Conservation (phyloP, 2,329 filamentous ascomycete species). For the Teratosphaeria viscida region DNA sequence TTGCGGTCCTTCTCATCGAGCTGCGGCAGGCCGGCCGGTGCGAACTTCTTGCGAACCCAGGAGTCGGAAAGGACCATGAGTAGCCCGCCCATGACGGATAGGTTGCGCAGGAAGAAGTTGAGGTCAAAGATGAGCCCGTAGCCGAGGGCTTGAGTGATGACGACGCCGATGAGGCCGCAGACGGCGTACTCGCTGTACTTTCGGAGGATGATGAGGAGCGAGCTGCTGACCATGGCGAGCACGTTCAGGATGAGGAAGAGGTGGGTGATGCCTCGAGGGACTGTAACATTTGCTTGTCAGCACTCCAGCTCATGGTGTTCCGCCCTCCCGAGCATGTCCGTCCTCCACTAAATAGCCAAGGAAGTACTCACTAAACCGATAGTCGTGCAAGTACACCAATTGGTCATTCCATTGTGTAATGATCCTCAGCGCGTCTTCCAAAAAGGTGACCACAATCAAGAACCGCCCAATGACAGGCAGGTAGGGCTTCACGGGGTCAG, state of each 20-base stretch:
- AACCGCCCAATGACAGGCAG: constrained; percentile 93
- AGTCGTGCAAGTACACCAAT: constrained; percentile 83
- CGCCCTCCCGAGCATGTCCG: background rate
- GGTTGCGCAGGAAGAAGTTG: constrained; percentile 99
- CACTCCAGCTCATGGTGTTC: background rate
- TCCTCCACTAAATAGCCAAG: background rate
- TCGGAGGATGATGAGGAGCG: constrained; percentile 76
- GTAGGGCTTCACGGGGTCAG: constrained; percentile 94
- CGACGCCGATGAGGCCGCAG: constrained; percentile 76
- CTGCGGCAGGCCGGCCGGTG: constrained; percentile 84
- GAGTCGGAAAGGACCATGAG: constrained; percentile 97
- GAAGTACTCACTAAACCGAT: constrained; percentile 67
- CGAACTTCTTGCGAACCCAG: constrained; percentile 95
- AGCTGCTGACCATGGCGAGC: constrained; percentile 73
- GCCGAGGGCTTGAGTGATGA: constrained; percentile 85
- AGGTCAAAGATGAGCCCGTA: constrained; percentile 98
- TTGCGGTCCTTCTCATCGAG: constrained; percentile 99
- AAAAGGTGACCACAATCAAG: constrained; percentile 94
- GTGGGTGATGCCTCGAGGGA: constrained; percentile 80
- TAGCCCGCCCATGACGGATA: constrained; percentile 92
- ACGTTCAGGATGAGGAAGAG: constrained; percentile 88
- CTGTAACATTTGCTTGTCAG: constrained; percentile 38
- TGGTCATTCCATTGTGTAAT: constrained; percentile 97
- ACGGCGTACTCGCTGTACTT: constrained; percentile 92
- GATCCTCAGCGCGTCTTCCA: constrained; percentile 93